Base-by-base conservation (phyloP, 768 basidiomycete species). In the Coprinopsis sp. region DNA sequence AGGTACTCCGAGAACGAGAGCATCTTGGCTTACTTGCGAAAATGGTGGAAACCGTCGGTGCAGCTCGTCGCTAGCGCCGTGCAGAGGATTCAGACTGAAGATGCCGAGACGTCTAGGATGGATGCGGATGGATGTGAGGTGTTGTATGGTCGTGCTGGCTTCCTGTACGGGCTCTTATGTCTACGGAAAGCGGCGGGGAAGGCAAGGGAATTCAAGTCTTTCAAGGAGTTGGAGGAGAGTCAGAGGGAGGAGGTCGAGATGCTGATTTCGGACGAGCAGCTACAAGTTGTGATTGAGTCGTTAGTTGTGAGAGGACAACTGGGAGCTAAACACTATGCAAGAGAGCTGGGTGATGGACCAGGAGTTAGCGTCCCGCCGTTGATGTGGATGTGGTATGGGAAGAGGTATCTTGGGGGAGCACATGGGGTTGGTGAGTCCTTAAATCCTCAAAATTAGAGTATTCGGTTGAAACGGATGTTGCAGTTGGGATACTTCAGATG, bases 341-440 rank as follows among this genome's bases (percentile, higher is more conserved):
- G 49, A 3, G 65, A 67, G 28, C 49, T 69, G 18, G 54, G 54
- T 10, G 49, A 48, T 3, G 45, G 6, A 4, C 12, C 10, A 41
- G n/a, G n/a, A 41, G 2, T 45, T 19, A 51, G 55, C 16, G 30
- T 46, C 11, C 51, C 56, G 33, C 55, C 73, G 1, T 58, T 81
- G 23, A 81, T 81, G 77, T 81, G 79, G 80, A 62, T 59, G 8
- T 82, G 80, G 80, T 72, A 78, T 52, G 63, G 68, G n/a, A 78
- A 71, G 51, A 62, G 72, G 19, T 81, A 81, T 54, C 59, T 81
- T 1, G 79, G 80, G 29, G 78, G 64, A 13, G 78, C 78, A 3
- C 80, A 82, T 63, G 80, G 80, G n/a, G 66, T 79, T 44, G 75
- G 79, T 76, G 47, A 37, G 77, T 63, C n/a, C n/a, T n/a, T n/a